phyloP scores from a whole-genome alignment of 345 rosid species.

The Syzygium aqueum region DNA sequence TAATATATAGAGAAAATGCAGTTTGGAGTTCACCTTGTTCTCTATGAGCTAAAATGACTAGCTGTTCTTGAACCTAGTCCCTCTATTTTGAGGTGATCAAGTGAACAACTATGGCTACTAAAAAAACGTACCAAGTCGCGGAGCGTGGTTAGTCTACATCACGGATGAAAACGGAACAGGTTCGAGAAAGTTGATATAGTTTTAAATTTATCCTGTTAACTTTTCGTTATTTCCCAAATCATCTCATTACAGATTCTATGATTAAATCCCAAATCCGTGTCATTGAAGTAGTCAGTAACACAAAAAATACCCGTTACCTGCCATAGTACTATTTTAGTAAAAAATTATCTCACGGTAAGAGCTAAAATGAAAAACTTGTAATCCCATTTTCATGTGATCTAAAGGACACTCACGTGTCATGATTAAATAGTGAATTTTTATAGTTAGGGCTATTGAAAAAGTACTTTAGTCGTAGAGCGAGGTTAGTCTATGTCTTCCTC shows the following conservation, averaged over 20 bases:
- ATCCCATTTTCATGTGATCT: background rate
- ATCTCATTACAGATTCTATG: background rate
- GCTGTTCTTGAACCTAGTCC: background rate
- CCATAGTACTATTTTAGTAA: background rate
- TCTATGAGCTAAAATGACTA: background rate
- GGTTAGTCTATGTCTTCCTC: background rate
- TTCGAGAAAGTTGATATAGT: background rate
- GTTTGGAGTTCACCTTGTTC: background rate
- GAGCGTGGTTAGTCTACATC: background rate
- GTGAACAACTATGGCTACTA: background rate
- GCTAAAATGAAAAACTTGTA: background rate
- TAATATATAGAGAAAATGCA: background rate
- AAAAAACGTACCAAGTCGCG: background rate
- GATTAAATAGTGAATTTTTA: background rate
- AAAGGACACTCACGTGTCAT: background rate
- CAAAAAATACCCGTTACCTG: background rate
- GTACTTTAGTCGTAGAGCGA: background rate
- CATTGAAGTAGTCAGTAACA: background rate
- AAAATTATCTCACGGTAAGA: background rate
- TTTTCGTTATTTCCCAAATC: background rate
- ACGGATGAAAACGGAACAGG: background rate
- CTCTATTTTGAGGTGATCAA: background rate
- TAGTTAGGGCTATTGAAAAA: background rate
- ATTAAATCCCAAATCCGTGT: background rate
- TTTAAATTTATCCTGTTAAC: accelerated